Evolutionary conservation across 768 basidiomycete genomes (phyloP).

Genomic region (Melanogaster broomeanus): DNA sequence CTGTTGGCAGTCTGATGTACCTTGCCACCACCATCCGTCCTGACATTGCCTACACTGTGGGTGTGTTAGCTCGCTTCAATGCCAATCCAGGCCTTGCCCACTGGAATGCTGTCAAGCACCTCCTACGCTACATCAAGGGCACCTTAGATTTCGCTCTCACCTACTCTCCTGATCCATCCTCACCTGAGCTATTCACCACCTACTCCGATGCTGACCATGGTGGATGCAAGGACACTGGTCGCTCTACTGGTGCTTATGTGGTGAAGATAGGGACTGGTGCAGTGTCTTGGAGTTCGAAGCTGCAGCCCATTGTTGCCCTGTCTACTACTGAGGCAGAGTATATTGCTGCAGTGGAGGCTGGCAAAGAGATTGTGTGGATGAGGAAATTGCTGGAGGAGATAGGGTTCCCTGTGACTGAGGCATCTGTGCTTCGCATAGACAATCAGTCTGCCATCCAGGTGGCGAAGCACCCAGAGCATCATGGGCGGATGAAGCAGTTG

Average conservation of each 20-base stretch:
- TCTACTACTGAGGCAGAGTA: conserved; percentile 43
- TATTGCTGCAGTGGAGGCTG: conserved; percentile 27
- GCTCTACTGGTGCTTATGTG: background rate
- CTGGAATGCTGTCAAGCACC: conserved; percentile 21
- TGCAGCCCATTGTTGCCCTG: conserved; percentile 34
- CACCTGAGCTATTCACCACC: background rate
- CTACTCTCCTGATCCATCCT: background rate
- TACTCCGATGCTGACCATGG: conserved; percentile 16
- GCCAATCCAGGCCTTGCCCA: conserved; percentile 24
- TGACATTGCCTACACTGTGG: conserved; percentile 25
- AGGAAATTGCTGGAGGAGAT: conserved; percentile 15
- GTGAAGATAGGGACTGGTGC: conserved; percentile 15
- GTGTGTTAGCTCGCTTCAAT: conserved; percentile 20
- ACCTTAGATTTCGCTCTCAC: conserved; percentile 4
- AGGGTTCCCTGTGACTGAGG: background rate
- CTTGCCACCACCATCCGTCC: conserved; percentile 13
- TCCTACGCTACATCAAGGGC: conserved; percentile 15
- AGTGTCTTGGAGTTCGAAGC: conserved; percentile 36
- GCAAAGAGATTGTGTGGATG: conserved; percentile 31
- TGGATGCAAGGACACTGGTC: background rate
- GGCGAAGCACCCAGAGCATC: conserved; percentile 20
- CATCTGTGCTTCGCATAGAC: conserved; percentile 3
- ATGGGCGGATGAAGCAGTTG: conserved; percentile 31
- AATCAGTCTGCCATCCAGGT: conserved; percentile 13
- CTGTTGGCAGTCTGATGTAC: conserved; percentile 15